A percentile compares a stretch with the other conserved stretches of the same genome.
These are phyloP conservation scores for Westerdykella ornata DNA, from an alignment of 2,329 filamentous ascomycete species.

Conservation along the genomic window DNA sequence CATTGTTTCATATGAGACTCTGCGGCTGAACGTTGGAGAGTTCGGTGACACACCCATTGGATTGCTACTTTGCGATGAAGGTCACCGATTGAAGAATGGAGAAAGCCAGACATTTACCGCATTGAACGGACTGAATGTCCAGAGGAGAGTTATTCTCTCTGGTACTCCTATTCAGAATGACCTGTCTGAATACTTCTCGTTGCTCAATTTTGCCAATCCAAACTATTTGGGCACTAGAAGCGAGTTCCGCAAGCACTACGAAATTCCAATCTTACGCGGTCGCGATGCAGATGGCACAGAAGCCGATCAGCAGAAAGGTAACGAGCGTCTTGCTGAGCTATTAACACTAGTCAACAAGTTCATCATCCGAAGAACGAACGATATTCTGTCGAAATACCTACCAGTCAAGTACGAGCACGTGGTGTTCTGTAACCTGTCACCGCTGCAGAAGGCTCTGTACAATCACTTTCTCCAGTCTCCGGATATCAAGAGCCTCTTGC, in stretches of 20 bases:
- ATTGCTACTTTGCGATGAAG: constrained; percentile 89
- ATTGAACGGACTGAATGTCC: constrained; percentile 83
- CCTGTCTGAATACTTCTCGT: constrained; percentile 92
- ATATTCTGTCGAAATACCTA: constrained; percentile 94
- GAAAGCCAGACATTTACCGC: constrained; percentile 94
- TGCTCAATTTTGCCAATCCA: constrained; percentile 95
- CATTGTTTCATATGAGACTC: constrained; percentile 95
- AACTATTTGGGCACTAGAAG: constrained; percentile 78
- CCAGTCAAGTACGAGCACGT: constrained; percentile 99
- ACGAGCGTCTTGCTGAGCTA: constrained; percentile 74
- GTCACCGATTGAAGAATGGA: constrained; percentile 91
- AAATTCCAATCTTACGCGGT: constrained; percentile 84
- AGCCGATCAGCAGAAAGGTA: constrained; percentile 71
- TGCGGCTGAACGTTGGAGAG: constrained; percentile 84
- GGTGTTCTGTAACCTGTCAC: constrained; percentile 90
- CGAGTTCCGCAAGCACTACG: constrained; percentile 91
- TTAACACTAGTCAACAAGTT: constrained; percentile 90
- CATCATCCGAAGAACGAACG: constrained; percentile 95
- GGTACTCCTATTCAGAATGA: constrained; percentile 98
- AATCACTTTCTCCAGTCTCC: constrained; percentile 96
- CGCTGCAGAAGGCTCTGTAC: constrained; percentile 89
- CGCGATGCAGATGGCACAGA: constrained; percentile 87
- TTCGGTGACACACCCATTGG: constrained; percentile 87
- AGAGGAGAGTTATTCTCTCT: constrained; percentile 85
- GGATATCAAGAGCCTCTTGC: constrained; percentile 83